These are phyloP conservation scores for Phytophthora ohioensis DNA, from an alignment of 352 stramenopile species.

Conservation along the genomic window DNA sequence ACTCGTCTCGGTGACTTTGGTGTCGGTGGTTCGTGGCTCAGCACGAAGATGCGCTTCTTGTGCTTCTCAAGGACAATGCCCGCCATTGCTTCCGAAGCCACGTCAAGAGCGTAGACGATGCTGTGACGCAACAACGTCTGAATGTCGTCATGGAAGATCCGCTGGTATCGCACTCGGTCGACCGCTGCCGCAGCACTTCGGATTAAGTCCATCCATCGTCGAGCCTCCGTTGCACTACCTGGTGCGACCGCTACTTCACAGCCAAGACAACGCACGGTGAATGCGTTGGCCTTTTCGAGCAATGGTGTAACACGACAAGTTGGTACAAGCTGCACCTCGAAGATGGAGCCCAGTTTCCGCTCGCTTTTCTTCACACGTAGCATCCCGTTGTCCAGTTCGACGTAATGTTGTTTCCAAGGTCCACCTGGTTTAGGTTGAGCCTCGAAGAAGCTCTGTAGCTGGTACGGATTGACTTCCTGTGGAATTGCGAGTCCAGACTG, in stretches of 20 bases:
- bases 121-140: slow-evolving; percentile 54
- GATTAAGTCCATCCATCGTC: slow-evolving; percentile 62
- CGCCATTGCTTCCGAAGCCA: slow-evolving; percentile 29
- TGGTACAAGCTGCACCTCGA: slow-evolving; percentile 63
- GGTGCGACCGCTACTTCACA: slow-evolving; percentile 61
- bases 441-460: slow-evolving; percentile 67
- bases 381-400: slow-evolving; percentile 73
- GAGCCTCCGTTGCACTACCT: slow-evolving; percentile 43
- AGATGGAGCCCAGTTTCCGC: slow-evolving; percentile 56
- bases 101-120: slow-evolving; percentile 57
- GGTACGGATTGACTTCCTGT: slow-evolving; percentile 19
- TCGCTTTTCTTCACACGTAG: slow-evolving; percentile 74
- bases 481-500: slow-evolving; percentile 1
- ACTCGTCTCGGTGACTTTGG: slow-evolving; percentile 11
- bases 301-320: slow-evolving; percentile 51
- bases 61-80: slow-evolving; percentile 65
- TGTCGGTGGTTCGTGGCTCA: slow-evolving; percentile 52
- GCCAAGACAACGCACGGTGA: slow-evolving; percentile 59
- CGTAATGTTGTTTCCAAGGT: slow-evolving; percentile 65
- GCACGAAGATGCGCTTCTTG: slow-evolving; percentile 68
- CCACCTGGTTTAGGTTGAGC: slow-evolving; percentile 56
- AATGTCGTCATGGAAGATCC: slow-evolving; percentile 65
- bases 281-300: slow-evolving; percentile 65
- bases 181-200: slow-evolving; percentile 35
- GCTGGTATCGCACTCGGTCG: slow-evolving; percentile 42